Conservation (phyloP, 257 asterid genomes). For the Plantago major region DNA sequence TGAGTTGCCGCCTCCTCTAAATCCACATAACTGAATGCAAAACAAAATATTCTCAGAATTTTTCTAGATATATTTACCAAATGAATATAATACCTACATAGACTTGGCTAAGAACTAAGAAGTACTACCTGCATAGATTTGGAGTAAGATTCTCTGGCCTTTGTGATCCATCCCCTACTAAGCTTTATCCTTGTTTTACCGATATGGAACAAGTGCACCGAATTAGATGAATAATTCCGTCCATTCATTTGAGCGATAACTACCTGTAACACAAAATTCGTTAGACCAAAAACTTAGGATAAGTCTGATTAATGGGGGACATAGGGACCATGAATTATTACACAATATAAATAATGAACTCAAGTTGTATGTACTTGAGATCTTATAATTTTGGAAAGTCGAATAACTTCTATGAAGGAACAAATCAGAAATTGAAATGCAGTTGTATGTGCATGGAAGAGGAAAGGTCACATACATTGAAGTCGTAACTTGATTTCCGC, state of each 20-base stretch:
- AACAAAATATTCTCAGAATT: not conserved
- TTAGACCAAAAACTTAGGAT: slow-evolving; percentile 2
- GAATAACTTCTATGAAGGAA: not conserved
- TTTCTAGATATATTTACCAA: not conserved
- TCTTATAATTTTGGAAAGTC: too few relatives aligned
- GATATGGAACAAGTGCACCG: slow-evolving; percentile 68
- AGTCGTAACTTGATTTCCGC: slow-evolving; percentile 69
- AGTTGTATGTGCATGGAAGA: not conserved
- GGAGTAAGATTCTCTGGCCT: slow-evolving; percentile 88
- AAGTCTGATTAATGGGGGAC: too few relatives aligned
- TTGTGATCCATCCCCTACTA: slow-evolving; percentile 96
- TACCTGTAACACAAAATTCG: slow-evolving; percentile 44
- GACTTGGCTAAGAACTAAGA: not conserved
- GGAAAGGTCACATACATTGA: slow-evolving; percentile 53
- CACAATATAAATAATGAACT: too few relatives aligned
- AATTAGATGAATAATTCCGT: slow-evolving; percentile 80
- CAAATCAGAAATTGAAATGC: not conserved
- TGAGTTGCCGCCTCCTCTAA: slow-evolving; percentile 97
- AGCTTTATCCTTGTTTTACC: slow-evolving; percentile 92
- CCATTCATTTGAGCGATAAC: slow-evolving; percentile 94
- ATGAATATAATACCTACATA: not conserved
- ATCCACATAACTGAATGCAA: slow-evolving; percentile 69
- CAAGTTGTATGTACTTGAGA: too few relatives aligned
- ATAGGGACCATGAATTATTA: too few relatives aligned
- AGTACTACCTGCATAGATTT: slow-evolving; percentile 76